Conservation (phyloP, 306 rosid genomes). For the Heteromeles arbutifolia region DNA sequence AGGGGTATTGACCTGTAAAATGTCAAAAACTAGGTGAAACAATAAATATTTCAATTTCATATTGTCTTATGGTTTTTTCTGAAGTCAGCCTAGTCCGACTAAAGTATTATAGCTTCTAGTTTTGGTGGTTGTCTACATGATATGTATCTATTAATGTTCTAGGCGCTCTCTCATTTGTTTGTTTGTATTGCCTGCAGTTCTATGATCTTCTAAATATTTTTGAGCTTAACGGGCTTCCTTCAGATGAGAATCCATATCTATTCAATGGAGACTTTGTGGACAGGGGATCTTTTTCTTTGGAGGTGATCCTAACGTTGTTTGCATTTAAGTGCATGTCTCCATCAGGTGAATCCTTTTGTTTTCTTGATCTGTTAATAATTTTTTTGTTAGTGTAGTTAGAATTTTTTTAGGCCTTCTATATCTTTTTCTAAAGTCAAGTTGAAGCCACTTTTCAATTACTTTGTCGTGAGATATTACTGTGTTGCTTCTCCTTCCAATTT, state of each 20-base stretch:
- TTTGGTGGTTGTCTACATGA: neutral
- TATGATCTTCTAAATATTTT: conserved; percentile 91
- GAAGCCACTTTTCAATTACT: neutral
- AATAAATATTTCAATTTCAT: neutral
- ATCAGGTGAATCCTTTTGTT: conserved; percentile 51
- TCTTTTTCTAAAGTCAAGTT: neutral
- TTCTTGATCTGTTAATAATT: neutral
- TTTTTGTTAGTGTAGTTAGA: neutral
- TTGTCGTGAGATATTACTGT: neutral
- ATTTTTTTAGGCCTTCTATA: neutral
- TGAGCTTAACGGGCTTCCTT: conserved; percentile 99
- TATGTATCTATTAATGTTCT: neutral
- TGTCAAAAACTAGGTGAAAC: neutral
- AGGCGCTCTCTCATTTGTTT: neutral
- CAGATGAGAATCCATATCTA: conserved; percentile 97
- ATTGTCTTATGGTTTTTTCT: neutral
- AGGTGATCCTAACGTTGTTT: conserved; percentile 92
- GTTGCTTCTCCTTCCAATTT: neutral
- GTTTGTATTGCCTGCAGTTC: conserved; percentile 55
- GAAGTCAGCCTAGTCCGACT: neutral
- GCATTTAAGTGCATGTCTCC: conserved; percentile 99
- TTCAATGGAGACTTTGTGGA: conserved; percentile 99
- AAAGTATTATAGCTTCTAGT: neutral
- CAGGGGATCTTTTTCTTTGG: conserved; percentile 96
- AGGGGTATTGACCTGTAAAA: neutral